Base-by-base conservation (phyloP, 306 rosid genomes). In the Vachellia collinsii region DNA sequence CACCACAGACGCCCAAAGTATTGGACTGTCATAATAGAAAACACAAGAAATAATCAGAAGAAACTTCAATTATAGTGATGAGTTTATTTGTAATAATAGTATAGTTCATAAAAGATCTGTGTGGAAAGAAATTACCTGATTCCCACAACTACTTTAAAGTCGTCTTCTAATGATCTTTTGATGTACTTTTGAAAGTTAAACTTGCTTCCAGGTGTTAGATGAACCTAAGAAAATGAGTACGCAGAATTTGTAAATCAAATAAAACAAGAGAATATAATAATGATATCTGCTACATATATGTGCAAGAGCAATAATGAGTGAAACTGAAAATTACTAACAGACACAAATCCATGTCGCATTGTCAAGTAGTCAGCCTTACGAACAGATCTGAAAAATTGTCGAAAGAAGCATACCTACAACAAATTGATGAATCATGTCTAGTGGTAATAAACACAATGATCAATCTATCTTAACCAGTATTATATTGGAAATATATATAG, bases 71-170 rank as follows among this genome's bases (percentile, higher is more conserved):
- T 41, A 82, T 11, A 14, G 14, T 66, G 71, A 17, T 66, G 13
- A 36, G 70, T 37, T 56, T 22, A 11, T 9, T 17, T 20, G 36
- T 22, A 14, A 63, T 65, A 36, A 39, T 9, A 13, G n/a, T 13
- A 3, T 29, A 61, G 14, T 9, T 47, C 53, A 47, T 13, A 3
- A 14, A 63, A 19, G n/a, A 34, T 29, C 16, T 3, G 3, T 66
- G 72, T 67, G 72, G 11, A 34, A 13, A 44, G n/a, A 20, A 20
- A 20, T 70, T 44, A 93, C 99, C 92, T 93, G 91, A 95, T 95
- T 89, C 96, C 97, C 70, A 95, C 99, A 41, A 95, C 99, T 70
- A 91, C 96, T 92, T 95, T 95, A 66, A 95, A 95, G 87, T 95
- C 99, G 80, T 95, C 99, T 88, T 95, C 99, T 83, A 95, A 76